A percentile compares a stretch with the other conserved stretches of the same genome.
Conservation (phyloP, 1,284 basidiomycete genomes). For the Amylostereum chailletii region DNA sequence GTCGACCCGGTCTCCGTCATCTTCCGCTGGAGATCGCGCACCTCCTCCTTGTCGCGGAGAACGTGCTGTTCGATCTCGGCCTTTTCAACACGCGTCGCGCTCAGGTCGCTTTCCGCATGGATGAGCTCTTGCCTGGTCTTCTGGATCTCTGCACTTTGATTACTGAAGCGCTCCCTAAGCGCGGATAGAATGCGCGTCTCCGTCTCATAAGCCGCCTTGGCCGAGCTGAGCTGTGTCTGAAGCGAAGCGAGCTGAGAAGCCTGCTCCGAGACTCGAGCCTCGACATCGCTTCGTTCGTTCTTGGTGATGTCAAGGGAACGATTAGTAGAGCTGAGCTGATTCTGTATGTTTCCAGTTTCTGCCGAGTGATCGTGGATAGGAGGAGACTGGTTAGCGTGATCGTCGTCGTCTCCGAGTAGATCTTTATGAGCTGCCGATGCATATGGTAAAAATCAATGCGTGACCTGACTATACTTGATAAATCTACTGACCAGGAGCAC, state of each 20-base stretch:
- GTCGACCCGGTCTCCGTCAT: constrained; percentile 78
- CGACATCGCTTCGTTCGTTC: constrained; percentile 47
- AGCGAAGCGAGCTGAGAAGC: constrained; percentile 63
- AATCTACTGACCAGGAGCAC: constrained; percentile 1
- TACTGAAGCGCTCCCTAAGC: constrained; percentile 63
- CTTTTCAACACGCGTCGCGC: constrained; percentile 84
- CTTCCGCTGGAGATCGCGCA: constrained; percentile 76
- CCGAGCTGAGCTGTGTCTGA: constrained; percentile 67
- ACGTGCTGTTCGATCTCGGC: constrained; percentile 85
- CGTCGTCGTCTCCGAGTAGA: constrained; percentile 71
- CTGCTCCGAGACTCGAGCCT: constrained; percentile 52
- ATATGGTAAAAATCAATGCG: too few relatives aligned
- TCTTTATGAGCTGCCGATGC: constrained; percentile 22
- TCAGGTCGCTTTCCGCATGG: constrained; percentile 85
- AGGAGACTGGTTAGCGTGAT: constrained; percentile 36
- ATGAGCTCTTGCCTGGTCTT: constrained; percentile 79
- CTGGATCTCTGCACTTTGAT: constrained; percentile 74
- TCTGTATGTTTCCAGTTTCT: constrained; percentile 81
- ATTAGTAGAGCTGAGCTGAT: constrained; percentile 77
- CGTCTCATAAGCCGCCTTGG: constrained; percentile 77
- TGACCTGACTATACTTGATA: too few relatives aligned
- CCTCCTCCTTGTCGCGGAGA: constrained; percentile 91
- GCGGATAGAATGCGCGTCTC: constrained; percentile 72
- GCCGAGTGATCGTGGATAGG: constrained; percentile 62
- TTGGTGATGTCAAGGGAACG: constrained; percentile 56